These are phyloP conservation scores for Aspergillus sp. DNA, from an alignment of 2,329 filamentous ascomycete genomes.

Conservation along the genomic window DNA sequence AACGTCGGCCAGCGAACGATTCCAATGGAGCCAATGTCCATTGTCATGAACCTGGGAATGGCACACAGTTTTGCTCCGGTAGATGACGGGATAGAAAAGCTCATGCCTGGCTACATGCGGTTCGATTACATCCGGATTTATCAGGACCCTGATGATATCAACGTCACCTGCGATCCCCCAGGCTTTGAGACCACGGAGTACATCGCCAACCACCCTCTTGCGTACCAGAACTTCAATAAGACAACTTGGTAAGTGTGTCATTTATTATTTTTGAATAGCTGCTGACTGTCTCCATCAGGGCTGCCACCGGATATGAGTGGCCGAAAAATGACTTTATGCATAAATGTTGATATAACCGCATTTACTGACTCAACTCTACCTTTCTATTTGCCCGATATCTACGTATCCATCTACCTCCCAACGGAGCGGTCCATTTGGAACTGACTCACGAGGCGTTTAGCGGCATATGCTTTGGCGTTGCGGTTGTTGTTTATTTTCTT, in stretches of 20 bases:
- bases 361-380: not conserved
- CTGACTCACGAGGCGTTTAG: constrained; percentile 31
- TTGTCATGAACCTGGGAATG: constrained; percentile 71
- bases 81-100: constrained; percentile 56
- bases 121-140: constrained; percentile 72
- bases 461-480: constrained; percentile 2
- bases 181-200: constrained; percentile 68
- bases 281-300: constrained; percentile 31
- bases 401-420: not conserved
- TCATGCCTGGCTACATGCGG: constrained; percentile 65
- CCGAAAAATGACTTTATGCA: constrained; percentile 63
- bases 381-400: not conserved
- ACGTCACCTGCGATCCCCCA: constrained; percentile 66
- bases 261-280: not conserved
- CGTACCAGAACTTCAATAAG: constrained; percentile 64
- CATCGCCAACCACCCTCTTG: constrained; percentile 60
- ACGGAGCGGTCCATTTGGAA: not conserved
- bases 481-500: not conserved
- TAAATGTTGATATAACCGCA: constrained; percentile 36
- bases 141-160: constrained; percentile 59
- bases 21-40: constrained; percentile 65
- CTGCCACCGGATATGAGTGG: constrained; percentile 55
- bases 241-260: constrained; percentile 57
- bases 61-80: constrained; percentile 64
- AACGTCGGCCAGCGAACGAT: constrained; percentile 67